Evolutionary conservation across 139 green algal species (phyloP), one percentile per base, ranked within the genome.

Genomic region (Coelastrella sp.): DNA sequence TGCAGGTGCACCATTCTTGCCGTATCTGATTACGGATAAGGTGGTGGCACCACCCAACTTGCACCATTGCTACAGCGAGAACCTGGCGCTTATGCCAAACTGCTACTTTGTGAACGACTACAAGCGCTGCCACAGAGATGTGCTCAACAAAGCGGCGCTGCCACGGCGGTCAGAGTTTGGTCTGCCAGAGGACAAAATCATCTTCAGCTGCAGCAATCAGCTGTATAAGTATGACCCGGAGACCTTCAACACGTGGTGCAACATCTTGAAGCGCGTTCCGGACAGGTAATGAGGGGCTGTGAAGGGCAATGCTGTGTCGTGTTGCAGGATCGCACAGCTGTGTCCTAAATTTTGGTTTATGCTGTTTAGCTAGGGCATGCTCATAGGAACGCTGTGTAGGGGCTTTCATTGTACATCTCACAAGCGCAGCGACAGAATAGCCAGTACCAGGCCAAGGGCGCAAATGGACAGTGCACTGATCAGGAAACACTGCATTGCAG

Each of bases 21-120:
- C 95, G 59, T 99, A 97, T 75, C 94, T 99, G 5, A 96, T 99
- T 83, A 95, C 95, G 0, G 97, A 99, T 91, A 94, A 94, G 84
- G 95, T 98, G 58, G 93, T 96, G 16, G 94, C 95, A 20, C 93
- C 96, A 4, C 87, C 88, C 19, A 66, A 93, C 75, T 92, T 94
- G 81, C 91, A 92, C 22, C 92, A 96, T 92, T 98, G 94, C 92
- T 99, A 98, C 94, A 96, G 84, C 66, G 97, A 99, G 94, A 47
- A 93, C 14, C 92, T 99, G 23, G 97, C 94, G 8, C 93, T 95
- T 73, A 96, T 99, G 96, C 97, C 97, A 32, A 87, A 98, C 93
- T 98, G 94, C 93, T 99, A 99, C 95, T 99, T 99, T 91, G 96
- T 97, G 71, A 99, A 99, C 90, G 97, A 99, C 93, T 98, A 98